These are phyloP conservation scores for Paramecium caudatum DNA, from an alignment of 73 alveolate species.

Conservation along the genomic window DNA sequence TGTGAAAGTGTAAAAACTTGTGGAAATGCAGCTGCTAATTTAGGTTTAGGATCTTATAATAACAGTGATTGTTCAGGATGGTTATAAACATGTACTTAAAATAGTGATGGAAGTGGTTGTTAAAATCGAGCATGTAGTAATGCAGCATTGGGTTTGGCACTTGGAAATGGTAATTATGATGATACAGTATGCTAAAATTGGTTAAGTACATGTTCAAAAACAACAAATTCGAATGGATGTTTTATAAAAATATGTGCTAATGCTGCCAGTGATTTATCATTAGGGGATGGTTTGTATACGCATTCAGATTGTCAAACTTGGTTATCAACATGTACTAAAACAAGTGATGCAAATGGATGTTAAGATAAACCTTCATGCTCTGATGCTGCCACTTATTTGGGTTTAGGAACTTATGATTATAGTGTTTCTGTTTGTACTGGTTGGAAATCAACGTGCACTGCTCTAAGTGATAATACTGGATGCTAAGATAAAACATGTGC, in stretches of 20 bases:
- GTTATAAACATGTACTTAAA: neutral
- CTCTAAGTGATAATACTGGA: neutral
- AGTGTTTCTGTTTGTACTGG: neutral
- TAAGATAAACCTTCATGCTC: neutral
- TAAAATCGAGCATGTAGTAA: neutral
- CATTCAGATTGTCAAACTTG: neutral
- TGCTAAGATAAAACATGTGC: slow-evolving; percentile 39
- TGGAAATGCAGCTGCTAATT: neutral
- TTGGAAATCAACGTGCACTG: slow-evolving; percentile 13
- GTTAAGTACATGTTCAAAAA: neutral
- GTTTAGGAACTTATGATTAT: no score
- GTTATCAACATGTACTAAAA: neutral
- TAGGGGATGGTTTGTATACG: neutral
- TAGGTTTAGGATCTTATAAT: neutral
- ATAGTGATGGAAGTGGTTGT: neutral
- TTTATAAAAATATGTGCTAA: neutral
- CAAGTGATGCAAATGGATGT: neutral
- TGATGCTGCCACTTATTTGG: no score
- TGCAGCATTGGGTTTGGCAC: neutral
- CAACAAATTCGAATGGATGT: neutral
- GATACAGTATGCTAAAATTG: neutral
- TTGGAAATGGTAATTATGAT: neutral
- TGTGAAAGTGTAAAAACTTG: neutral
- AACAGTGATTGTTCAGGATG: neutral
- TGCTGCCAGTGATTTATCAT: neutral